Evolutionary conservation across 768 basidiomycete genomes (phyloP).

Genomic region (Pisolithus albus): DNA sequence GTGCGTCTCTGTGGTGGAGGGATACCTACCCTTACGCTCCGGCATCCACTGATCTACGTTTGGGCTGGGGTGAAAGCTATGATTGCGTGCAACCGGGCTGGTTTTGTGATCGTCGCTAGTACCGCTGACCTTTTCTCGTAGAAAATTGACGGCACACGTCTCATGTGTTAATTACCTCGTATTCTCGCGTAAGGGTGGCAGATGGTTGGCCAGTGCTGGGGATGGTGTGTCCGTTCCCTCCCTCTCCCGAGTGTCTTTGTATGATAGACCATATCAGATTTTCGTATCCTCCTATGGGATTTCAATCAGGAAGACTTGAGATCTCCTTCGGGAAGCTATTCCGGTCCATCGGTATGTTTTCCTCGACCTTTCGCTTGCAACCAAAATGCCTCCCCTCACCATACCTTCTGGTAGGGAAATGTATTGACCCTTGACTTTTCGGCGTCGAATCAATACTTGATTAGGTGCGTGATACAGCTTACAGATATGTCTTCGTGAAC

Average conservation of each 20-base stretch:
- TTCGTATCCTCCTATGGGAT: conserved; percentile 55
- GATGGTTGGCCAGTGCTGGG: conserved; percentile 63
- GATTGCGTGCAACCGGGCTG: no score
- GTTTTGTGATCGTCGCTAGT: no score
- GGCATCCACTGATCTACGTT: no score
- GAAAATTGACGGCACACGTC: conserved; percentile 38
- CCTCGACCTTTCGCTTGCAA: background rate
- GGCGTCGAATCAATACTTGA: conserved; percentile 53
- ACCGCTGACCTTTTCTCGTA: conserved; percentile 6
- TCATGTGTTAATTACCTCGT: conserved; percentile 61
- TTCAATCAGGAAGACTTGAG: conserved; percentile 53
- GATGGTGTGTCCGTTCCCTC: conserved; percentile 43
- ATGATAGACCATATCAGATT: conserved; percentile 34
- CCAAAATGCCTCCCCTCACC: background rate
- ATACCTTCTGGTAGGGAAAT: conserved; percentile 43
- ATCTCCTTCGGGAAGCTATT: conserved; percentile 35
- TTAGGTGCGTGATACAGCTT: conserved; percentile 44
- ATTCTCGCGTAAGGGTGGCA: conserved; percentile 54
- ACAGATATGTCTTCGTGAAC: background rate
- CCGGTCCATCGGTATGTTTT: conserved; percentile 36
- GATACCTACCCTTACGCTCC: no score
- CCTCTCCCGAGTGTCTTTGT: conserved; percentile 5
- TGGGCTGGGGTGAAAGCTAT: no score
- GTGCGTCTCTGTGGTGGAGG: no score
- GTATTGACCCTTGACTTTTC: conserved; percentile 70